Percentiles rank a stretch among this genome's conserved stretches.
phyloP scores from a whole-genome alignment of 164 flowering plant species.

The Warburgia ugandensis region DNA sequence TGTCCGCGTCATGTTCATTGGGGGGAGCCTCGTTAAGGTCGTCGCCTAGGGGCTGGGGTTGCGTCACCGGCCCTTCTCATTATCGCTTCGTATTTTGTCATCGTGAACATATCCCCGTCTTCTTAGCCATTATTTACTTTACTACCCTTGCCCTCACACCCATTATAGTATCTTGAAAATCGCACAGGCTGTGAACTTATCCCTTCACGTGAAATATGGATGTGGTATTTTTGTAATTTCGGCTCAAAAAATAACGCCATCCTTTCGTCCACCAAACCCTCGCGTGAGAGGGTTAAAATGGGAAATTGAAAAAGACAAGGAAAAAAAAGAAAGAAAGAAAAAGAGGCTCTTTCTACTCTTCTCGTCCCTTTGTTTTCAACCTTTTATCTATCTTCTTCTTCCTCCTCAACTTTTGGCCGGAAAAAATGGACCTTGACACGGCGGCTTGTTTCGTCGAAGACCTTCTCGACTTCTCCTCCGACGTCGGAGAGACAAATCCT shows the following conservation, averaged over 20 bases:
- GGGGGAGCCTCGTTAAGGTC: constrained; percentile 11
- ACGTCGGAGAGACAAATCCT: constrained; percentile 22
- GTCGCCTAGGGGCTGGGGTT: constrained; percentile 10
- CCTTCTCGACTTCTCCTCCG: constrained; percentile 38
- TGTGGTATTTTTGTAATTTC: constrained; percentile 3
- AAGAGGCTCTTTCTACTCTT: background rate
- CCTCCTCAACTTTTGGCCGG: background rate
- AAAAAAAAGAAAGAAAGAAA: background rate
- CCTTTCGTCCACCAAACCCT: constrained; percentile 12
- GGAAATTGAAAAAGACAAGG: constrained; percentile 7
- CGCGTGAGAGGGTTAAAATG: background rate
- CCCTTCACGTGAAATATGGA: background rate
- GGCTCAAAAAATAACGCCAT: constrained; percentile 1
- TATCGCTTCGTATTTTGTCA: background rate
- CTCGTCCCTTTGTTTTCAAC: background rate
- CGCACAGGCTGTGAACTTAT: no score
- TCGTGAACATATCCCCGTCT: background rate
- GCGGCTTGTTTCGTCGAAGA: constrained; percentile 25
- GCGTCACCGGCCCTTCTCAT: constrained; percentile 11
- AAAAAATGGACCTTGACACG: constrained; percentile 31
- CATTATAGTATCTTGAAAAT: no score
- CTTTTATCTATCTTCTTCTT: background rate
- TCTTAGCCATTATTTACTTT: no score
- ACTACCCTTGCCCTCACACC: no score
- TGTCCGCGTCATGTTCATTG: constrained; percentile 6